A percentile compares a stretch with the other conserved stretches of the same genome.
Evolutionary conservation across 1,139 yeast genomes (phyloP).

Genomic region (Candida pseudoviswanathii): DNA sequence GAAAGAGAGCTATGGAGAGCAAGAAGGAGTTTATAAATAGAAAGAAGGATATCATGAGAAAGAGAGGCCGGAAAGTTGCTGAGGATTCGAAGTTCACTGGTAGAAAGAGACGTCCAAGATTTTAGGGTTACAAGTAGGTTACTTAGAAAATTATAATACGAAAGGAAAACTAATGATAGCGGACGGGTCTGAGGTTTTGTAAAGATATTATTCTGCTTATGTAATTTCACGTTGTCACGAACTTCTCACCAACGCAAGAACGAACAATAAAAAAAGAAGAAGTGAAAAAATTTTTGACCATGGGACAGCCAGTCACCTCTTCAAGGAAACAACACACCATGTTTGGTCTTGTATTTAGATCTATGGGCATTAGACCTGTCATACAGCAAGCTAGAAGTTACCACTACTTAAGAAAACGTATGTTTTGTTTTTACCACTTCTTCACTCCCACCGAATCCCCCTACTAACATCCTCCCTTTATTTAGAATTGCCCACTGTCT

Average conservation of each 20-base stretch:
- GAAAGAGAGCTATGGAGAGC: constrained; percentile 64
- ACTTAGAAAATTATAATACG: no score
- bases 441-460: no score
- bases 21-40: constrained; percentile 81
- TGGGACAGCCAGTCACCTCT: neutral
- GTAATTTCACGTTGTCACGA: neutral
- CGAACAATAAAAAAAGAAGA: neutral
- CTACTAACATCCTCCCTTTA: constrained; percentile 19
- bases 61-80: constrained; percentile 88
- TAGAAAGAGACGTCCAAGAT: constrained; percentile 85
- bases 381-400: constrained; percentile 23
- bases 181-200: neutral
- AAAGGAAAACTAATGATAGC: no score
- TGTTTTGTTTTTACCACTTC: constrained; percentile 12
- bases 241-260: neutral
- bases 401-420: constrained; percentile 24
- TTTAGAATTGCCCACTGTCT: constrained; percentile 38
- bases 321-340: constrained; percentile 11
- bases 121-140: constrained; percentile 34
- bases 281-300: neutral
- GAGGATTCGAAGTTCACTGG: constrained; percentile 91
- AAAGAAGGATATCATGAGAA: constrained; percentile 91
- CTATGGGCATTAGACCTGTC: constrained; percentile 14
- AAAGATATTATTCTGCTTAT: neutral
- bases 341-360: constrained; percentile 19